phyloP scores from a whole-genome alignment of 148 eudicot genomes.

The Gaultheria prostrata region DNA sequence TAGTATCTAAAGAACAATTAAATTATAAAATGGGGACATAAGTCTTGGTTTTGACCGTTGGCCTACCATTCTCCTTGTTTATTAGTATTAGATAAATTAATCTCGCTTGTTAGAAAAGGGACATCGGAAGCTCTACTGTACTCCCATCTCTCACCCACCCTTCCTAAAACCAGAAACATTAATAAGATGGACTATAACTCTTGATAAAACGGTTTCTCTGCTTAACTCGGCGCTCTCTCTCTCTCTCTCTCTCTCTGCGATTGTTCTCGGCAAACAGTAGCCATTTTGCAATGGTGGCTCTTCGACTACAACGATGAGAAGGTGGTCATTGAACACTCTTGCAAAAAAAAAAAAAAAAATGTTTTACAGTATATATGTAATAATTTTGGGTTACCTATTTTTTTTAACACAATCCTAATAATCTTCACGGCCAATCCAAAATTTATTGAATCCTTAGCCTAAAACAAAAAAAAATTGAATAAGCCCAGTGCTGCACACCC shows the following conservation, averaged over 20 bases:
- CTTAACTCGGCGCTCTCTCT: constrained; percentile 15
- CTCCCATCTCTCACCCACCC: constrained; percentile 22
- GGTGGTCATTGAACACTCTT: too few species aligned
- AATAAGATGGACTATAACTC: not conserved
- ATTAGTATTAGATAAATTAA: too few species aligned
- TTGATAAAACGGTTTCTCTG: constrained; percentile 7
- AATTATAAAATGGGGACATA: not conserved
- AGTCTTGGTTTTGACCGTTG: constrained; percentile 24
- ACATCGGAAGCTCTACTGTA: not conserved
- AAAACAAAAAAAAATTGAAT: too few species aligned
- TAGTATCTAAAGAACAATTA: not conserved
- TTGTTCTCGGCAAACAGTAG: not conserved
- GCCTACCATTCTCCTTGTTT: constrained; percentile 26
- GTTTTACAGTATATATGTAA: too few species aligned
- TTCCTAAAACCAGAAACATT: not conserved
- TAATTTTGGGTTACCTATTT: too few species aligned
- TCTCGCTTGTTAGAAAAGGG: constrained; percentile 11
- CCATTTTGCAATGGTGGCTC: too few species aligned
- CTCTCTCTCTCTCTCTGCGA: not conserved
- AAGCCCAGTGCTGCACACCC: too few species aligned
- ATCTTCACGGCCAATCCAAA: too few species aligned
- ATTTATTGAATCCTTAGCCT: too few species aligned
- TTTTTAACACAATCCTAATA: too few species aligned
- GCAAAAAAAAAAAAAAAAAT: too few species aligned
- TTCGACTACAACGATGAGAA: too few species aligned